Base-by-base conservation (phyloP, 495 filamentous ascomycete genomes). In the Bacidia gigantensis region DNA sequence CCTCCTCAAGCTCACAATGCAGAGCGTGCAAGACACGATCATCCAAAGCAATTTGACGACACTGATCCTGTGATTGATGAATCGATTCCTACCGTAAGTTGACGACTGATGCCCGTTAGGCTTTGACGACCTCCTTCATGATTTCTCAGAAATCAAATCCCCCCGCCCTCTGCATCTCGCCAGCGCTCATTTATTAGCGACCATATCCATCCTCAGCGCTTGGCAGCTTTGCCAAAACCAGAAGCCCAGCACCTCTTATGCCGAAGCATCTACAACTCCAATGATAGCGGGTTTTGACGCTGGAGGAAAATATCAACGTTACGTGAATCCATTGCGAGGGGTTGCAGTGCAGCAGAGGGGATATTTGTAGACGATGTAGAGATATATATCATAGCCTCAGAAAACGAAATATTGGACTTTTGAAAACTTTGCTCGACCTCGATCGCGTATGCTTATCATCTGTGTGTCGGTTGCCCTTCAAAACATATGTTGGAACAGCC, bases 21-120 rank as follows among this genome's bases (percentile, higher is more conserved):
- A 79, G 50, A 93, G 86, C 24, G 92, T 98, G 29, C 92, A 97
- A 64, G 92, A 98, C 64, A 98, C 97, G 85, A 97, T 98, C 67
- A 90, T 98, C 59, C 92, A 98, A 72, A 84, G 88, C 67, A 98
- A 98, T 67, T 75, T 98, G 53, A 87, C 95, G 69, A 83, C 84
- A 63, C 72, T 98, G 59, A 94, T 98, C 62, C 79, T 97, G 71
- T 98, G 46, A 59, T 18, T 26, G 49, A 9, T 17, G 14, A 38
- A 26, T 38, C 3, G 3, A 11, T 11, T 23, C 40, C 24, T 46
- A 2, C 17, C 41, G 41, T 26, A 48, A 3, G 44, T 45, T 53
- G 11, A 48, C 43, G 25, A 46, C 46, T 20, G 14, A 43, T 45
- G 22, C 51, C n/a, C 12, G 46, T 24, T 46, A 3, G 20, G 10